Percentiles rank a stretch among this genome's conserved stretches.
These are phyloP conservation scores for Botrytis byssoidea DNA, from an alignment of 2,329 filamentous ascomycete genomes.

Conservation along the genomic window DNA sequence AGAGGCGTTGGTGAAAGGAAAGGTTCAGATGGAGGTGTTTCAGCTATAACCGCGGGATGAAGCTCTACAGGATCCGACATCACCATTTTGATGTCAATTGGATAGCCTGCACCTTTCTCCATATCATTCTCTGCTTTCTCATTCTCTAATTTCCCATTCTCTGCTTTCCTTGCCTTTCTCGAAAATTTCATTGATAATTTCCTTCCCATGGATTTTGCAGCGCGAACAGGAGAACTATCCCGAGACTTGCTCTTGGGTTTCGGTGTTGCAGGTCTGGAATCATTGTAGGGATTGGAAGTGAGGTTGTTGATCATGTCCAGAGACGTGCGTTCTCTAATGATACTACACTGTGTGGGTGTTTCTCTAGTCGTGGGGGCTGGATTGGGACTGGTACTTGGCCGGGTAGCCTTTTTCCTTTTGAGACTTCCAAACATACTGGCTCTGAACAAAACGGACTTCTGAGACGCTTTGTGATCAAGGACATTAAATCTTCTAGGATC, in stretches of 20 bases:
- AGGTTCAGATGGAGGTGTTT: not conserved
- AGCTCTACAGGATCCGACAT: not conserved
- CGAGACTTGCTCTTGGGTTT: not conserved
- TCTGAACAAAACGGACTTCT: not conserved
- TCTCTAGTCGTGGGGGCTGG: not conserved
- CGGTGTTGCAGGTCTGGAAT: not conserved
- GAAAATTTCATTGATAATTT: constrained; percentile 5
- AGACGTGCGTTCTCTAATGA: not conserved
- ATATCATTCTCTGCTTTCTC: not conserved
- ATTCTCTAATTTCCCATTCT: not conserved
- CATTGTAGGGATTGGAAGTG: not conserved
- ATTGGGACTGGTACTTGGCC: not conserved
- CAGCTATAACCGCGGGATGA: not conserved
- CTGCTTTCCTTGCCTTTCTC: not conserved
- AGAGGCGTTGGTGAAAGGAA: not conserved
- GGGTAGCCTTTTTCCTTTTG: not conserved
- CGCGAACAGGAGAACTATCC: not conserved
- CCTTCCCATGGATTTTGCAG: not conserved
- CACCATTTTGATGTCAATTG: not conserved
- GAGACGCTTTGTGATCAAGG: not conserved
- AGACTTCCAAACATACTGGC: not conserved
- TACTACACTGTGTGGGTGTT: not conserved
- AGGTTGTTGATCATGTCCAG: not conserved
- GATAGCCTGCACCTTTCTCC: not conserved
- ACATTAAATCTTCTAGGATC: constrained; percentile 13